A percentile compares a stretch with the other conserved stretches of the same genome.
Conservation (phyloP, 805 yeast genomes). For the Monosporozyma unispora region DNA sequence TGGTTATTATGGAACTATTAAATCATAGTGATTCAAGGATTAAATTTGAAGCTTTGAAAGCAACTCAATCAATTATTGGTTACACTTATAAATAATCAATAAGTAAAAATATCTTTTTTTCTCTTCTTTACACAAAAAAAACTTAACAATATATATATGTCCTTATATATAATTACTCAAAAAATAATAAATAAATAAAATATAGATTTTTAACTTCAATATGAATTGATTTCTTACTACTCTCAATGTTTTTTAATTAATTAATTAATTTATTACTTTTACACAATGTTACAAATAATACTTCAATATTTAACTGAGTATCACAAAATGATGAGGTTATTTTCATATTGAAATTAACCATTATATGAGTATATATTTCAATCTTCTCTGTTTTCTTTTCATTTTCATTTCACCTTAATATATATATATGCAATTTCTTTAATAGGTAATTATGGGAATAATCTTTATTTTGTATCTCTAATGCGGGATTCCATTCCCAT, state of each 20-base stretch:
- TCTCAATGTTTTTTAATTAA: background rate
- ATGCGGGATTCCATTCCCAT: slow-evolving; percentile 26
- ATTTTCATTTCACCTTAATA: background rate
- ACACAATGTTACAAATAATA: background rate
- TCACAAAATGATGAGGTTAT: background rate
- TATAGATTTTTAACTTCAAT: background rate
- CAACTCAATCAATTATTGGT: slow-evolving; percentile 89
- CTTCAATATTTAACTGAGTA: background rate
- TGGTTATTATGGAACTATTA: slow-evolving; percentile 77
- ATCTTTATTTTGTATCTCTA: background rate
- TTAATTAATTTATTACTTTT: background rate
- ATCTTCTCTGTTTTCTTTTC: background rate
- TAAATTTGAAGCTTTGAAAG: slow-evolving; percentile 88
- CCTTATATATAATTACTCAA: background rate
- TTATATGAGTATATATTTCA: background rate
- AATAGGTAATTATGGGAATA: background rate
- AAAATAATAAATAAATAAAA: background rate
- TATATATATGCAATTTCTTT: background rate
- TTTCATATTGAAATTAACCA: background rate
- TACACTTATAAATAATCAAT: slow-evolving; percentile 41
- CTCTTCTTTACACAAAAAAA: background rate
- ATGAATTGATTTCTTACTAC: background rate
- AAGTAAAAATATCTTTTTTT: background rate
- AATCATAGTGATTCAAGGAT: slow-evolving; percentile 75
- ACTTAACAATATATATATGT: no score